Evolutionary conservation across 177 flowering plant species (phyloP).

Genomic region (Vitis hybrid): DNA sequence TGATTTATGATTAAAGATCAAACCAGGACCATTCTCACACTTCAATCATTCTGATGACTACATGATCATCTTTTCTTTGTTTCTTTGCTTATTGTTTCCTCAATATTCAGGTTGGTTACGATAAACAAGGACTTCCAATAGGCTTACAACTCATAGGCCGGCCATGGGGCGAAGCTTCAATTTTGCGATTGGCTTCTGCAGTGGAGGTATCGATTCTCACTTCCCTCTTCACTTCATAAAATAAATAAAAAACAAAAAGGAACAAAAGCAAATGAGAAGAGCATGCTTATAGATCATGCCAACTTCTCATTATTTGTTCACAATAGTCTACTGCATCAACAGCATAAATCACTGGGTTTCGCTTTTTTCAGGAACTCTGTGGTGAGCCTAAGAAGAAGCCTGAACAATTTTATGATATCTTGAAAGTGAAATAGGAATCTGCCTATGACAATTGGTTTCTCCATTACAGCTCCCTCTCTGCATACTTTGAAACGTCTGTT

Average conservation of each 20-base stretch:
- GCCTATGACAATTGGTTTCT: too few relatives aligned
- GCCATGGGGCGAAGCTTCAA: conserved; percentile 93
- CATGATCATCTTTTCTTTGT: not conserved
- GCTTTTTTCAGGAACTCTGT: conserved; percentile 60
- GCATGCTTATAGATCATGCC: not conserved
- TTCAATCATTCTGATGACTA: not conserved
- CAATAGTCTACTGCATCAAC: not conserved
- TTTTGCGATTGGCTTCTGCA: conserved; percentile 79
- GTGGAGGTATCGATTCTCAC: conserved; percentile 53
- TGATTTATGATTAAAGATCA: not conserved
- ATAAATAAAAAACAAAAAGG: not conserved
- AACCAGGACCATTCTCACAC: not conserved
- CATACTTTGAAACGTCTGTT: too few relatives aligned
- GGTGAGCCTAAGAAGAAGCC: conserved; percentile 61
- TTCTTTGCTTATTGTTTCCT: not conserved
- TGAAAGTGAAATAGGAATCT: conserved; percentile 38
- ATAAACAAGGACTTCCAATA: conserved; percentile 95
- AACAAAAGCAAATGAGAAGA: not conserved
- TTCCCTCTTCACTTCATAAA: not conserved
- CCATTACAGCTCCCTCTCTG: not conserved
- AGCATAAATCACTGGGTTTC: not conserved
- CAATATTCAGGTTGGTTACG: conserved; percentile 79
- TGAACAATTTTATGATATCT: conserved; percentile 58
- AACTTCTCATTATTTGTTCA: not conserved
- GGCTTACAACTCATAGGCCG: conserved; percentile 95